Evolutionary conservation across 345 rosid species (phyloP).

Genomic region (Erysimum cheiranthoides): DNA sequence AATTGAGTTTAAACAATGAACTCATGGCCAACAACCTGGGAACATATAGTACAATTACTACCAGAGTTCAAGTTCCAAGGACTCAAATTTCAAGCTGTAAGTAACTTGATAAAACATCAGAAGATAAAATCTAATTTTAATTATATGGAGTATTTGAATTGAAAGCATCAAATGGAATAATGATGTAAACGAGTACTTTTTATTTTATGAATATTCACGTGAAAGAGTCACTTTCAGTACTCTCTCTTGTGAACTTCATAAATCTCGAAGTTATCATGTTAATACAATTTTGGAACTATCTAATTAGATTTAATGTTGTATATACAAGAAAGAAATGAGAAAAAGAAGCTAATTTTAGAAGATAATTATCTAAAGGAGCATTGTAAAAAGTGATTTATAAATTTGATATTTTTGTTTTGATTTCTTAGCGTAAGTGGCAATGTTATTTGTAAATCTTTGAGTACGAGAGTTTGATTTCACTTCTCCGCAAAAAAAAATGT

Average conservation of each 20-base stretch:
- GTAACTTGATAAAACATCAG: background rate
- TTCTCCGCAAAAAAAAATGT: no score
- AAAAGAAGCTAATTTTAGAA: background rate
- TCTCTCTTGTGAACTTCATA: constrained; percentile 9
- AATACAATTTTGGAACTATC: background rate
- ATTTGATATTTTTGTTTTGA: no score
- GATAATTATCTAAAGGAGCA: no score
- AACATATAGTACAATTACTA: constrained; percentile 37
- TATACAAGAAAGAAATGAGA: background rate
- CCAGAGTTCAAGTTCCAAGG: constrained; percentile 46
- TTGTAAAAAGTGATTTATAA: no score
- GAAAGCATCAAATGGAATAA: constrained; percentile 22
- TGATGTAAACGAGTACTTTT: background rate
- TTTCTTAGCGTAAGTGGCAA: no score
- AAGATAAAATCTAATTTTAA: background rate
- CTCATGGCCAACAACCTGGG: constrained; percentile 44
- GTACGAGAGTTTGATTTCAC: no score
- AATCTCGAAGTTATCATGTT: constrained; percentile 12
- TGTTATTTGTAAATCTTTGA: no score
- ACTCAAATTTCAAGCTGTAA: constrained; percentile 33
- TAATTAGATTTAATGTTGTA: background rate
- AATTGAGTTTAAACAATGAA: constrained; percentile 18
- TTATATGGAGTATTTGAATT: background rate
- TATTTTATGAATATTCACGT: background rate
- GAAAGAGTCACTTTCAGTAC: constrained; percentile 1